Evolutionary conservation across 176 grass and related monocot genomes (phyloP), one percentile per base, ranked within the genome.

Genomic region (Elymus sibiricus): DNA sequence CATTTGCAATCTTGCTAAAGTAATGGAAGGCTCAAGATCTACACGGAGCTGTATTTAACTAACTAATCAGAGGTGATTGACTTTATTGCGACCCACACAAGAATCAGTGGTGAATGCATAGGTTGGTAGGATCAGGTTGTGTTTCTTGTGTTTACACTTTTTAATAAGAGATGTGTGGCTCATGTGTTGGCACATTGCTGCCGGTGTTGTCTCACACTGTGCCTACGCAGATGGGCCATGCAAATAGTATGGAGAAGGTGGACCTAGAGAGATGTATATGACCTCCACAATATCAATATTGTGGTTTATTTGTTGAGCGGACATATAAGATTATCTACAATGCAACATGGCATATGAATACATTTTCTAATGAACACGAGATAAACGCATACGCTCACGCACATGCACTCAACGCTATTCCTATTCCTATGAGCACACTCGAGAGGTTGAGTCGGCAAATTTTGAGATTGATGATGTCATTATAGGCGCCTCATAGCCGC

Each of bases 51-150:
- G 42, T 55, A 55, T 76, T 55, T 17, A 67, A 34, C 29, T 27
- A 66, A 21, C 73, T 39, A 27, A 53, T 76, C 40, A 84, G 44
- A n/a, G 35, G 83, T 28, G 55, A 25, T 87, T 14, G 43, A 64
- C 10, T 80, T 28, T 87, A 16, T 22, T 86, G 77, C 49, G 28
- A 27, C 61, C 15, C 56, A 9, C 5, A 58, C 34, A 62, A 21
- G 15, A 64, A 31, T 1, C 26, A 74, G 1, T 47, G 42, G 62
- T 53, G 73, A 64, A 32, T 6, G 37, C 16, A 21, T 74, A 15
- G 25, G 24, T 46, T 22, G 58, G 63, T 70, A 55, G 62, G 40
- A 67, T 34, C 64, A 37, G 42, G 3, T 82, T 69, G 61, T 55
- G 64, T 53, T 68, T 49, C 37, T 31, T 31, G 7, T 2, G 17